Conservation (phyloP, 2,329 filamentous ascomycete genomes). For the Xylariaceae sp. region DNA sequence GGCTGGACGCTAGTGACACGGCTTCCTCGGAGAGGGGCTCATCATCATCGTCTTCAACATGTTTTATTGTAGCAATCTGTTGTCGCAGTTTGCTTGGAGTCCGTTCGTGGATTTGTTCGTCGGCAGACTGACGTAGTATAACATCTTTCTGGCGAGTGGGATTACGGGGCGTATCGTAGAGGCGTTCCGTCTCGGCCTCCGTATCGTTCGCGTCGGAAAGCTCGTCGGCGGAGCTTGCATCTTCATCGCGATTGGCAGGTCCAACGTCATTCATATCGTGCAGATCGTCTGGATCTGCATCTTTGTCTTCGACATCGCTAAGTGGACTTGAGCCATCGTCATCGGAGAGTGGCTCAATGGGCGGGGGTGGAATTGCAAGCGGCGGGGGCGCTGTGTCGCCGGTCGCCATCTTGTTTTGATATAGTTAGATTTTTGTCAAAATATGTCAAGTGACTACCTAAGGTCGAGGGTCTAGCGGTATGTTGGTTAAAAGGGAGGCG, state of each 20-base stretch:
- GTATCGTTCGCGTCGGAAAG: constrained; percentile 67
- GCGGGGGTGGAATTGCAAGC: constrained; percentile 52
- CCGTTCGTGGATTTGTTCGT: constrained; percentile 60
- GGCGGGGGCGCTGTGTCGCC: constrained; percentile 51
- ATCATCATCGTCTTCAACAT: constrained; percentile 43
- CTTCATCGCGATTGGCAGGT: constrained; percentile 30
- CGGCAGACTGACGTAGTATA: constrained; percentile 58
- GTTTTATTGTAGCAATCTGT: constrained; percentile 24
- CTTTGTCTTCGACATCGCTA: constrained; percentile 86
- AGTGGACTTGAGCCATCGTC: constrained; percentile 84
- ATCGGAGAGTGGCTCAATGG: constrained; percentile 50
- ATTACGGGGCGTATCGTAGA: constrained; percentile 83
- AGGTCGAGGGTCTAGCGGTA: constrained; percentile 1
- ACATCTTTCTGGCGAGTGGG: constrained; percentile 62
- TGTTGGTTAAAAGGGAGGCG: constrained; percentile 1
- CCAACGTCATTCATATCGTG: constrained; percentile 41
- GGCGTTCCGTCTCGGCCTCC: constrained; percentile 91
- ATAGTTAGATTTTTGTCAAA: not conserved
- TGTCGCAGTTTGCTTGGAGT: constrained; percentile 77
- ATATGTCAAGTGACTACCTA: not conserved
- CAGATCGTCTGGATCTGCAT: constrained; percentile 69
- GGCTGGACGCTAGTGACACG: constrained; percentile 38
- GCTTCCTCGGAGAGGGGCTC: constrained; percentile 40
- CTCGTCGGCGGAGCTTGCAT: constrained; percentile 50
- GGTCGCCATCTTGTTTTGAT: constrained; percentile 50